Evolutionary conservation across 2,329 filamentous ascomycete species (phyloP), one percentile per base, ranked within the genome.

Genomic region (Periconia digitata): DNA sequence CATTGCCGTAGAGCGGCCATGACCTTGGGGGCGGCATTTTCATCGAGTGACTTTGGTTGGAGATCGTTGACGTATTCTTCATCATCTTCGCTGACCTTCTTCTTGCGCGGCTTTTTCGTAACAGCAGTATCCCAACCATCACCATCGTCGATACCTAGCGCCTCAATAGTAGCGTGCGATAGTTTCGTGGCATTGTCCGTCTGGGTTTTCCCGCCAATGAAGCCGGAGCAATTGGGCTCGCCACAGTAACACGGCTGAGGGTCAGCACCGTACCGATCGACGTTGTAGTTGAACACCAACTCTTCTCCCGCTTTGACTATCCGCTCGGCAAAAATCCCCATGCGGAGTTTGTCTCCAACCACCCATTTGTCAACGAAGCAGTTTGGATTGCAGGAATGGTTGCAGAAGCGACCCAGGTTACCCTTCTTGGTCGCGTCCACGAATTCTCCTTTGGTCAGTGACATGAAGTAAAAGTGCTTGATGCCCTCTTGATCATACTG

Each of bases 401-500:
- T 99, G 82, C 94, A 99, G 68, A 99, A 99, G 23, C 94, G 86
- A 43, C 92, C 94, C 6, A 99, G 82, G 60, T 97, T 97, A 43
- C 94, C 94, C 70, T 90, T 95, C 69, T 94, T 95, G 8, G 94
- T 99, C 18, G 94, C 94, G 74, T 99, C 94, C 50, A 99, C 91
- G 67, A 97, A 99, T 71, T 97, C 94, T 64, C 86, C 89, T 71
- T 95, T 95, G 67, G 85, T 95, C 53, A 99, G 85, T 22, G 94
- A 97, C 94, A 99, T 99, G 77, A 99, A 99, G 74, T 99, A 99
- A 72, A 99, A 99, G 74, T 99, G 94, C 72, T 95, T 96, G 79
- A 99, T 96, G 52, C 92, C 92, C 71, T 97, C 90, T 40, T 94
- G 83, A 67, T 96, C 91, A 72, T 99, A 99, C 64, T 95, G 88